phyloP scores from a whole-genome alignment of 129 eudicot species.

The Artemisia annua region DNA sequence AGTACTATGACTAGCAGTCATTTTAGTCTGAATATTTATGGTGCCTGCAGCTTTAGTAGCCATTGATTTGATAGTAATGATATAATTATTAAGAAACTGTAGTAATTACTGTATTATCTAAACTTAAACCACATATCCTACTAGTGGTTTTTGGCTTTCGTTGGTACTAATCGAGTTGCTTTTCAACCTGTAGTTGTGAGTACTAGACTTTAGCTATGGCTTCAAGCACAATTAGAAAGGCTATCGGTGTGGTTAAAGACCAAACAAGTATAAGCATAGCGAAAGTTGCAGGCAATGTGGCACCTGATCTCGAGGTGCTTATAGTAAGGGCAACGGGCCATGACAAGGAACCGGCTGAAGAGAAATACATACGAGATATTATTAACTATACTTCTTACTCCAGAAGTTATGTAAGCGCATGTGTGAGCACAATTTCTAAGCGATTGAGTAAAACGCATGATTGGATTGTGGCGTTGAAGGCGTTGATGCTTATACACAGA shows the following conservation, averaged over 20 bases:
- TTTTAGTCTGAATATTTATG: no score
- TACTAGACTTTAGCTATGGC: conserved; percentile 40
- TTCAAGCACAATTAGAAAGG: conserved; percentile 62
- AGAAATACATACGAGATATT: conserved; percentile 52
- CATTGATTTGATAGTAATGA: no score
- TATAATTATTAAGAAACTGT: no score
- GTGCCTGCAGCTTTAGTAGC: no score
- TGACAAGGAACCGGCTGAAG: conserved; percentile 58
- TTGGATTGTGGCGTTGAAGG: conserved; percentile 75
- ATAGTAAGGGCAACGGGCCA: conserved; percentile 76
- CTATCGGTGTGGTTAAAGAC: conserved; percentile 71
- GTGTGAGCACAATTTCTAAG: conserved; percentile 45
- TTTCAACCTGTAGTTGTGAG: no score
- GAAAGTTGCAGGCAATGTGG: conserved; percentile 65
- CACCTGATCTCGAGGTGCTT: conserved; percentile 69
- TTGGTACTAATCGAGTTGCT: no score
- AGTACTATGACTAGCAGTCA: no score
- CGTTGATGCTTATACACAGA: conserved; percentile 61
- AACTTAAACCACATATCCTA: no score
- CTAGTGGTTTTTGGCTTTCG: no score
- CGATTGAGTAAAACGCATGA: conserved; percentile 57
- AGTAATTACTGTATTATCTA: no score
- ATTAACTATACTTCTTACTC: conserved; percentile 39
- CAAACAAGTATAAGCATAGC: conserved; percentile 77
- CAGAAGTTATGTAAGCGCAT: conserved; percentile 44